Percentiles rank a stretch among this genome's conserved stretches.
phyloP scores from a whole-genome alignment of 1,284 basidiomycete species.

The Boletellus deceptivus region DNA sequence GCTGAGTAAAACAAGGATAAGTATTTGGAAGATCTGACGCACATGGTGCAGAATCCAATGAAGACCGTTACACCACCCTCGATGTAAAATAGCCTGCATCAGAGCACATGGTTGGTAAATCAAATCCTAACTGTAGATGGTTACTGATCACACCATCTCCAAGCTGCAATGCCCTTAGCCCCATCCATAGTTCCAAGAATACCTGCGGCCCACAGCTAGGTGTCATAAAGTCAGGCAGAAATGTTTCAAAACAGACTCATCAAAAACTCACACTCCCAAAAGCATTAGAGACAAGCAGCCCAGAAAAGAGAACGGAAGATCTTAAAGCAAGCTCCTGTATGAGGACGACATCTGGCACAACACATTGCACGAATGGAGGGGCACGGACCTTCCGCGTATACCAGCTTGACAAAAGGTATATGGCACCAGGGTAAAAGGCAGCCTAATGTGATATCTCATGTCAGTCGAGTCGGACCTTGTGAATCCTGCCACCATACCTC shows the following conservation, averaged over 20 bases:
- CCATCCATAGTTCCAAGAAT: constrained; percentile 71
- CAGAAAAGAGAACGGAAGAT: constrained; percentile 66
- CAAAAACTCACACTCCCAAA: constrained; percentile 60
- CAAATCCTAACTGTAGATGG: neutral
- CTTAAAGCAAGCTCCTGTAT: constrained; percentile 63
- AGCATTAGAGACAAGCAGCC: constrained; percentile 72
- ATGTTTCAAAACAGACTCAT: neutral
- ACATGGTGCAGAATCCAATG: constrained; percentile 57
- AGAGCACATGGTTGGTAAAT: neutral
- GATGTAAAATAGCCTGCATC: constrained; percentile 53
- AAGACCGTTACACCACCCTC: constrained; percentile 59
- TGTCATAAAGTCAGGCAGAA: neutral
- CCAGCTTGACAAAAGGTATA: constrained; percentile 64
- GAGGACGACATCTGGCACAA: neutral
- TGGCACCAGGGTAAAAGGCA: constrained; percentile 64
- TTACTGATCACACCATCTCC: constrained; percentile 54
- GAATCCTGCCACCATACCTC: constrained; percentile 38
- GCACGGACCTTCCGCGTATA: constrained; percentile 56
- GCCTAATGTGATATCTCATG: constrained; percentile 33
- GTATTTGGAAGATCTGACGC: constrained; percentile 16
- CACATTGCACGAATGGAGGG: neutral
- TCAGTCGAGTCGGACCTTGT: neutral
- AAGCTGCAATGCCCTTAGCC: constrained; percentile 62
- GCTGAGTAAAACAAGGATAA: neutral
- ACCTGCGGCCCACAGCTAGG: constrained; percentile 67